phyloP scores from a whole-genome alignment of 23 red algal species.

The Gracilaria caudata region DNA sequence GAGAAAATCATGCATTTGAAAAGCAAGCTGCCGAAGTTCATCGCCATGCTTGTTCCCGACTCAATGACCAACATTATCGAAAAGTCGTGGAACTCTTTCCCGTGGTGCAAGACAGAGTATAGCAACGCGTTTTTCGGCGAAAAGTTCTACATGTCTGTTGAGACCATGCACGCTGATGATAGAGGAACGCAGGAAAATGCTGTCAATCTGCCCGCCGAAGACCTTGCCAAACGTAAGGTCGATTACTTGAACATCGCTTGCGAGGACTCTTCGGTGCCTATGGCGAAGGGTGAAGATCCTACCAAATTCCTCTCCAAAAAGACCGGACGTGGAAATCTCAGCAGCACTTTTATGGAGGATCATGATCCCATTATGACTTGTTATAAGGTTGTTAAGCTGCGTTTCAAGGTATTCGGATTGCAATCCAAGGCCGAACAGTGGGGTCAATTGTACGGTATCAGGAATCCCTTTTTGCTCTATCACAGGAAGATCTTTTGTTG shows the following conservation, averaged over 20 bases:
- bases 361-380: constrained; percentile 81
- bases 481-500: constrained; percentile 90
- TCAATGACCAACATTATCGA: constrained; percentile 78
- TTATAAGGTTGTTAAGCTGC: constrained; percentile 83
- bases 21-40: constrained; percentile 79
- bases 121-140: constrained; percentile 87
- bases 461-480: constrained; percentile 74
- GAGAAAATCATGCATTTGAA: constrained; percentile 80
- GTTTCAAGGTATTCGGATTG: constrained; percentile 82
- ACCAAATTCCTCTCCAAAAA: constrained; percentile 64
- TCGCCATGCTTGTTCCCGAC: constrained; percentile 75
- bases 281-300: constrained; percentile 76
- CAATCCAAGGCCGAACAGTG: constrained; percentile 86
- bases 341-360: constrained; percentile 65
- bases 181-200: constrained; percentile 79
- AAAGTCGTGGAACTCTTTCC: constrained; percentile 92
- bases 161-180: constrained; percentile 83
- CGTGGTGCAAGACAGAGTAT: constrained; percentile 81
- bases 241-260: constrained; percentile 98
- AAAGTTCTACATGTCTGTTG: constrained; percentile 81
- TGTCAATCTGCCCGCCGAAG: constrained; percentile 58
- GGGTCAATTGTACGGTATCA: constrained; percentile 88
- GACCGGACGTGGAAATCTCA: constrained; percentile 81
- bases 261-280: constrained; percentile 48
- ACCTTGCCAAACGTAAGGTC: constrained; percentile 84